These are phyloP conservation scores for Oehlia diaphana DNA, from an alignment of 192 early-diverging fungal genomes.

Conservation along the genomic window DNA sequence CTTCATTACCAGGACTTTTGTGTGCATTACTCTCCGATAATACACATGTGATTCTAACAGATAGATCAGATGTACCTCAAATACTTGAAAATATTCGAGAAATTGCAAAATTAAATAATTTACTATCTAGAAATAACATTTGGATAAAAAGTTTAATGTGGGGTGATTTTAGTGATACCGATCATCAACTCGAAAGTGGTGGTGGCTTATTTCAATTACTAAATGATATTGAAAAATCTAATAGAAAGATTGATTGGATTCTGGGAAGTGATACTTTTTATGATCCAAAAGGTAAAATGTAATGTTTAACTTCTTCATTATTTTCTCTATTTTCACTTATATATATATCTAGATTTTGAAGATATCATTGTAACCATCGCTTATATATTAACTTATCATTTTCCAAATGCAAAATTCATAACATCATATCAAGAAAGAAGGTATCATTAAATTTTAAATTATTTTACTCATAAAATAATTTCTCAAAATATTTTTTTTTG, in stretches of 20 bases:
- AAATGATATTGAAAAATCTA: constrained; percentile 23
- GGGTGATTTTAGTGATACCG: constrained; percentile 41
- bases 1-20: constrained; percentile 62
- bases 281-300: constrained; percentile 48
- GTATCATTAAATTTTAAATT: background rate
- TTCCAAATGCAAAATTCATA: constrained; percentile 55
- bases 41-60: constrained; percentile 40
- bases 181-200: background rate
- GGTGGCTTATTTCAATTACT: constrained; percentile 44
- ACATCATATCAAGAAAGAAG: constrained; percentile 77
- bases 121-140: constrained; percentile 26
- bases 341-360: constrained; percentile 56
- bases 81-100: constrained; percentile 44
- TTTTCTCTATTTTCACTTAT: background rate
- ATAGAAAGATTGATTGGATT: constrained; percentile 44
- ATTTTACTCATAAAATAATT: background rate
- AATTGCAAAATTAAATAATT: constrained; percentile 36
- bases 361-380: constrained; percentile 62
- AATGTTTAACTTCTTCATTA: background rate
- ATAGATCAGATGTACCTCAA: constrained; percentile 39
- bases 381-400: constrained; percentile 55
- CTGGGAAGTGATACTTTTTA: constrained; percentile 62
- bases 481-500: background rate
- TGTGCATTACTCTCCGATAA: constrained; percentile 32
- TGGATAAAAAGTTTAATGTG: constrained; percentile 49